These are phyloP conservation scores for Trapa incisa DNA, from an alignment of 345 rosid species.

Conservation along the genomic window DNA sequence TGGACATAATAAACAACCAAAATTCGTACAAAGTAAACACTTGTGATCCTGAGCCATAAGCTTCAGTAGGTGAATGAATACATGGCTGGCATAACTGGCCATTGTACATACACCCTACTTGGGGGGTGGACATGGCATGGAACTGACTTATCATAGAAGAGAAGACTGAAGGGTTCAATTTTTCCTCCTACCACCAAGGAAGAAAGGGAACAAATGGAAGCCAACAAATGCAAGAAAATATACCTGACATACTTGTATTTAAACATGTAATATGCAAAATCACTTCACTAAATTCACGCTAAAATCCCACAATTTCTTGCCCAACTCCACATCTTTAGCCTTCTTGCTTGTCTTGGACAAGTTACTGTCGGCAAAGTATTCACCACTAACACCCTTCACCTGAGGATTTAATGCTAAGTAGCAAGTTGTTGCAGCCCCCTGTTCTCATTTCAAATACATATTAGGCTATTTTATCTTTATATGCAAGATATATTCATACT, in stretches of 20 bases:
- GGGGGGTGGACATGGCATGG: too few species aligned
- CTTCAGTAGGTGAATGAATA: too few species aligned
- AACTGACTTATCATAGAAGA: too few species aligned
- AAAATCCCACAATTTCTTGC: constrained; percentile 48
- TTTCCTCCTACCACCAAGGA: too few species aligned
- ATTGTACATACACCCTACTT: too few species aligned
- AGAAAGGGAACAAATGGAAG: too few species aligned
- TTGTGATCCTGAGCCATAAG: too few species aligned
- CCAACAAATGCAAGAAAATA: not conserved
- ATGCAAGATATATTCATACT: not conserved
- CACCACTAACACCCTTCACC: constrained; percentile 32
- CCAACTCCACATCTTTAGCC: constrained; percentile 29
- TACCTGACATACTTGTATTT: not conserved
- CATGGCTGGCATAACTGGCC: too few species aligned
- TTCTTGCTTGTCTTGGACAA: constrained; percentile 18
- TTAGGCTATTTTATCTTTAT: not conserved
- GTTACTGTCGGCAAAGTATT: constrained; percentile 40
- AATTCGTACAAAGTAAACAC: too few species aligned
- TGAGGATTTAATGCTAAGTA: constrained; percentile 51
- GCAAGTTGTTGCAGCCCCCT: constrained; percentile 65
- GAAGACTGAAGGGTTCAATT: too few species aligned
- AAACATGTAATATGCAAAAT: not conserved
- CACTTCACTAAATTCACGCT: constrained; percentile 31
- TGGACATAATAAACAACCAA: too few species aligned
- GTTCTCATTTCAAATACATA: not conserved